Base-by-base conservation (phyloP, 192 early-diverging fungal genomes). In the Helicostylum pulchrum region DNA sequence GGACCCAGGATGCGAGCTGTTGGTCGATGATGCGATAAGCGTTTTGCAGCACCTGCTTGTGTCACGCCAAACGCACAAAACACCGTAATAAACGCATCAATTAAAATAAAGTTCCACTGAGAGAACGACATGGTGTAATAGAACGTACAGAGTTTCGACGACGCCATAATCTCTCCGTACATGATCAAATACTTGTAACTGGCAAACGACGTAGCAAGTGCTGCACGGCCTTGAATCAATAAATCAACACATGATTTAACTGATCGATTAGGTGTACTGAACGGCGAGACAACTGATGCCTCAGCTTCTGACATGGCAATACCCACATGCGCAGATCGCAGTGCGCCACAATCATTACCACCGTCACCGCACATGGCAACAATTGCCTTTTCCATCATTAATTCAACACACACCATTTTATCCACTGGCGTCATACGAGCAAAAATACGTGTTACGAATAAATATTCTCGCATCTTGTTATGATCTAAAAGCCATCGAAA, bases 341-440 rank as follows among this genome's bases (percentile, higher is more conserved):
- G 74, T 10, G 92, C 90, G 26, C 88, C 89, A 62, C 87, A 88
- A 68, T 93, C 92, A 69, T 93, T 93, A 51, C 89, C 90, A 69
- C 92, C 92, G 62, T 93, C 92, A 50, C 92, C 92, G 71, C 87
- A 88, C 92, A 93, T 93, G 43, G 85, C 89, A 7, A 87, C 87
- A 57, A 92, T 85, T 14, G 77, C 83, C 45, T 77, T 78, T 57
- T 85, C 85, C 88, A 92, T 90, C 53, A 90, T 87, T 14, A 85
- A 70, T 59, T 86, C 74, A 31, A 91, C 85, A 68, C 88, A 90
- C 23, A 78, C 65, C 23, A 90, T 83, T 68, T 92, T 92, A 62
- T 87, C 85, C 50, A 80, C 75, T 46, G 91, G 91, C 62, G 83
- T 80, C 89, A 91, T 92, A 61, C 91, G 80, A 17, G 87, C 91